A percentile compares a stretch with the other conserved stretches of the same genome.
Conservation (phyloP, 352 stramenopile species). For the Phytophthora tentaculata region DNA sequence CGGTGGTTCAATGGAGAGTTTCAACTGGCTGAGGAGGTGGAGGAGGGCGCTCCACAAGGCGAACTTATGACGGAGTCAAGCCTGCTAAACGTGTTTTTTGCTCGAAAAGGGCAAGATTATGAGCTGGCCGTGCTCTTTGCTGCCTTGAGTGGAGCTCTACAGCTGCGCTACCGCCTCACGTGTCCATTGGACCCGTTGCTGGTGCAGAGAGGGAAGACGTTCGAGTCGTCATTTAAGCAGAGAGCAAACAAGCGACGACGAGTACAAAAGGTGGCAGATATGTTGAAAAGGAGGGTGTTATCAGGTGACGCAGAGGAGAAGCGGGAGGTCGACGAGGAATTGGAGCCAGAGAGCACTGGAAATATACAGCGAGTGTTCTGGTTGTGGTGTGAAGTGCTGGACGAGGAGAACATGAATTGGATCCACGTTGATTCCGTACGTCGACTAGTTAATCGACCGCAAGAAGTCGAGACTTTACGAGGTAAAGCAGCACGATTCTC, state of each 20-base stretch:
- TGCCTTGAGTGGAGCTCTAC: conserved; percentile 57
- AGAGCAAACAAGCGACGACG: conserved; percentile 32
- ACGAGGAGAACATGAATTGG: conserved; percentile 57
- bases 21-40: conserved; percentile 24
- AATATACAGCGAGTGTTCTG: conserved; percentile 40
- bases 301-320: conserved; percentile 18
- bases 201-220: conserved; percentile 51
- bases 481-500: conserved; percentile 58
- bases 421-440: conserved; percentile 62
- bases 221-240: conserved; percentile 44
- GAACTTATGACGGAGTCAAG: conserved; percentile 52
- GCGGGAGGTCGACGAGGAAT: conserved; percentile 14
- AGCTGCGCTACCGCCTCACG: conserved; percentile 61
- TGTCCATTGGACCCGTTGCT: conserved; percentile 58
- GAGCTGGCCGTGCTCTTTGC: conserved; percentile 76
- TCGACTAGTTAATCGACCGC: conserved; percentile 52
- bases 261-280: conserved; percentile 12
- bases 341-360: conserved; percentile 1
- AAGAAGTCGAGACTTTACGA: conserved; percentile 55
- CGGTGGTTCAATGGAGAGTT: conserved; percentile 74
- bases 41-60: conserved; percentile 2
- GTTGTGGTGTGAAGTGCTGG: conserved; percentile 76
- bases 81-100: conserved; percentile 63
- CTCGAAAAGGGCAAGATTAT: conserved; percentile 43
- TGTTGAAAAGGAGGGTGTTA: conserved; percentile 23